These are phyloP conservation scores for Cylindrodendrum hubeiense DNA, from an alignment of 2,329 filamentous ascomycete genomes.

Conservation along the genomic window DNA sequence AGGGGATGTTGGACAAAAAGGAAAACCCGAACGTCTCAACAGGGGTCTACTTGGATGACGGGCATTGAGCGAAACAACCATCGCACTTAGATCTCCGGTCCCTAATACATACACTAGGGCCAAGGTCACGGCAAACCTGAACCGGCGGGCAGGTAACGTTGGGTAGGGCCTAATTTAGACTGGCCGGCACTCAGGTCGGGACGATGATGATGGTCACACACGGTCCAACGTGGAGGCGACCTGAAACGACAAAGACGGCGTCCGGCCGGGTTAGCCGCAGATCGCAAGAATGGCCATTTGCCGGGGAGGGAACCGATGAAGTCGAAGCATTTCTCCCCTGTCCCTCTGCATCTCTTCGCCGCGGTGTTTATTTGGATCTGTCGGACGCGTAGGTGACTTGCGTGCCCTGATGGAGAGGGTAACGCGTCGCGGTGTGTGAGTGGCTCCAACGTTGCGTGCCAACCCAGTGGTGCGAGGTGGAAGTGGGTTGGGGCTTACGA, in stretches of 20 bases:
- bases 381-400: conserved; percentile 25
- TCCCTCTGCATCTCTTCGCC: not conserved
- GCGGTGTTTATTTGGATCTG: not conserved
- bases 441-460: not conserved
- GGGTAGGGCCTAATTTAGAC: conserved; percentile 7
- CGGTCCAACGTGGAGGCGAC: conserved; percentile 38
- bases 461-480: conserved; percentile 13
- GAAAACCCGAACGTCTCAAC: conserved; percentile 6
- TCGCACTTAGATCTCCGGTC: conserved; percentile 10
- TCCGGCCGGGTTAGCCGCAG: conserved; percentile 30
- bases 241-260: conserved; percentile 41
- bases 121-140: conserved; percentile 10
- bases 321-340: conserved; percentile 3
- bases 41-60: conserved; percentile 8
- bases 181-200: conserved; percentile 11
- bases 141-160: conserved; percentile 8
- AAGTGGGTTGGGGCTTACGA: conserved; percentile 19
- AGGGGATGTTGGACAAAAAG: conserved; percentile 11
- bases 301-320: conserved; percentile 18
- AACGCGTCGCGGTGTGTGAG: conserved; percentile 22
- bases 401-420: conserved; percentile 17
- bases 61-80: conserved; percentile 19
- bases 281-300: conserved; percentile 29
- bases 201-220: conserved; percentile 33
- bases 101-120: conserved; percentile 4